Base-by-base conservation (phyloP, 768 basidiomycete genomes). In the Termitomyces sp. region DNA sequence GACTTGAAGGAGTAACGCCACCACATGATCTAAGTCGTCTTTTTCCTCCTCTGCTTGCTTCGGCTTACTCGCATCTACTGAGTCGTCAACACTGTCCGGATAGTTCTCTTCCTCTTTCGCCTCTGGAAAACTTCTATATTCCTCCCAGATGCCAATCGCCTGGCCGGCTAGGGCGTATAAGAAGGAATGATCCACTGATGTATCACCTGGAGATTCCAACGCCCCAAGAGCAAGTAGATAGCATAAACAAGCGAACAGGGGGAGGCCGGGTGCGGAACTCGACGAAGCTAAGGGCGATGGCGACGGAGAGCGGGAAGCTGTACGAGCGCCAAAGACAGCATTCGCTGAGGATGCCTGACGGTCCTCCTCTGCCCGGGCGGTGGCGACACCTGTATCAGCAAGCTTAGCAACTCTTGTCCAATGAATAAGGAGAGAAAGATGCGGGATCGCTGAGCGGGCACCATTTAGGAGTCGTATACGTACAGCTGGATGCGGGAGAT, bases 221-320 rank as follows among this genome's bases (percentile, higher is more conserved):
- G 81, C 79, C 31, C 86, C 88, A 54, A 89, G 67, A 1, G 88
- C 87, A 41, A 88, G 78, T 2, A 80, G 76, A 1, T 82, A 83
- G 51, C 81, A 81, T 46, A 82, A 77, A 2, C 81, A 75, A 0
- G 85, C 82, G 61, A 89, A 89, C 65, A 89, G 81, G 9, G 77
- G 70, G 62, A 82, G 60, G 22, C 67, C 65, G 31, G 51, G 49
- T 41, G 30, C 48, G 34, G 41, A 33, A 64, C 33, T 34, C 18
- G 39, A 16, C 12, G 52, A 31, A 6, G 52, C 12, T 18, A 57
- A 2, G 6, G 57, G 47, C 13, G 42, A 36, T 5, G 50, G 49
- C 4, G 60, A 59, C 18, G 54, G 47, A n/a, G 62, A 39, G 15
- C 12, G 16, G 45, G 55, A 56, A 8, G 22, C 47, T 15, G 24